Conservation (phyloP, 2,329 filamentous ascomycete species). For the Neopestalotiopsis sp. region DNA sequence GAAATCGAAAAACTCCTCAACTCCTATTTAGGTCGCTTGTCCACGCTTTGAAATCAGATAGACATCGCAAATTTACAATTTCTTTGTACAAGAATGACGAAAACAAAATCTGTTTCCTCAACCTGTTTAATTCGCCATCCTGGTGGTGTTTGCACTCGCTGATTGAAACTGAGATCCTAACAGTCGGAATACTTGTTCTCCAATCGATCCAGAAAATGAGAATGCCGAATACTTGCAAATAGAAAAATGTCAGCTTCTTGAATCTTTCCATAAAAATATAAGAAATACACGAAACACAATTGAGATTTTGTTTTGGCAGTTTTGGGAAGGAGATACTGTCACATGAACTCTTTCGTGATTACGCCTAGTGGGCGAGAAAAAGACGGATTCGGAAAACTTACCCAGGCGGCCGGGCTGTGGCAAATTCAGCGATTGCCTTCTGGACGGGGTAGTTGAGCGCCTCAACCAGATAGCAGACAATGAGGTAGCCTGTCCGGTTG, state of each 20-base stretch:
- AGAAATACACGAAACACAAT: too few species aligned
- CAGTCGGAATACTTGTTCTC: slow-evolving; percentile 73
- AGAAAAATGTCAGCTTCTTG: neutral
- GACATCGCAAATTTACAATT: too few species aligned
- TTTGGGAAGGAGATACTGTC: too few species aligned
- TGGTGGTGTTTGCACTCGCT: too few species aligned
- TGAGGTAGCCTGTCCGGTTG: slow-evolving; percentile 90
- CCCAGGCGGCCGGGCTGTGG: slow-evolving; percentile 60
- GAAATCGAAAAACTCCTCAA: too few species aligned
- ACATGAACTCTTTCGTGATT: neutral
- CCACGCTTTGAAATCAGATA: too few species aligned
- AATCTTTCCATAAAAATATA: too few species aligned
- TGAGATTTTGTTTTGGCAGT: too few species aligned
- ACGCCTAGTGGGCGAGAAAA: neutral
- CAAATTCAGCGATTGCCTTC: slow-evolving; percentile 81
- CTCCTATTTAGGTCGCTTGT: too few species aligned
- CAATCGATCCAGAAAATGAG: slow-evolving; percentile 84
- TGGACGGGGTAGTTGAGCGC: slow-evolving; percentile 72
- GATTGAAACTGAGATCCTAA: slow-evolving; percentile 19
- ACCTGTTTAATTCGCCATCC: too few species aligned
- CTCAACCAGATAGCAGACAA: slow-evolving; percentile 91
- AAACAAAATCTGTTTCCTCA: too few species aligned
- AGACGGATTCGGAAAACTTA: neutral
- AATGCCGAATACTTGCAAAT: slow-evolving; percentile 81
- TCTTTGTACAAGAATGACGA: too few species aligned